Percentiles rank a stretch among this genome's conserved stretches.
These are phyloP conservation scores for Leccinum solheimii DNA, from an alignment of 1,284 basidiomycete species.

Conservation along the genomic window DNA sequence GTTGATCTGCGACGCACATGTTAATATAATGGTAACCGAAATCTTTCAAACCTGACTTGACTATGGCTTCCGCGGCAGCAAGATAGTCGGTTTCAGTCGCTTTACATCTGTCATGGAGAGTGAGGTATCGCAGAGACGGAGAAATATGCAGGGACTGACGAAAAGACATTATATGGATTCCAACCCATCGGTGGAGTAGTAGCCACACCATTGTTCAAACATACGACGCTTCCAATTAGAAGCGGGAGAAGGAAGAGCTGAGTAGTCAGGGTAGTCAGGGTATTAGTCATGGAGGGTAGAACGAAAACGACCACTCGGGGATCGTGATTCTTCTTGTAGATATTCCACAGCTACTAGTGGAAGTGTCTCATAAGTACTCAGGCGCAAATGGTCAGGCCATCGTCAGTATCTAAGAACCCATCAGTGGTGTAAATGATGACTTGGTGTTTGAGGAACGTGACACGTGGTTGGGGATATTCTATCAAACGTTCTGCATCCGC, in stretches of 20 bases:
- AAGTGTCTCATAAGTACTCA: background rate
- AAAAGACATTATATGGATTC: constrained; percentile 49
- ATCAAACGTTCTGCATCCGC: background rate
- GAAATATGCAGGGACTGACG: constrained; percentile 29
- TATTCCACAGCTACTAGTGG: background rate
- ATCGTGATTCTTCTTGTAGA: background rate
- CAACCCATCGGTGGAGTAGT: constrained; percentile 48
- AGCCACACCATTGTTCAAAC: constrained; percentile 44
- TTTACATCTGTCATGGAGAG: background rate
- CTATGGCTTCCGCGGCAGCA: constrained; percentile 2
- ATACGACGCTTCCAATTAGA: constrained; percentile 5
- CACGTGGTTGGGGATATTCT: background rate
- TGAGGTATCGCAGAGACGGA: background rate
- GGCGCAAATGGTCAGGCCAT: background rate
- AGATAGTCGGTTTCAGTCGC: constrained; percentile 11
- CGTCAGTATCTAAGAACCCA: background rate
- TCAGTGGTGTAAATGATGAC: background rate
- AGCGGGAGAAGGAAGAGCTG: background rate
- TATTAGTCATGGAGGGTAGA: background rate
- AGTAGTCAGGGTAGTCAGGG: too few species aligned
- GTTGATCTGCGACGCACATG: constrained; percentile 1
- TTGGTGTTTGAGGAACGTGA: background rate
- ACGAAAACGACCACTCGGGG: background rate
- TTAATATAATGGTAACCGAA: constrained; percentile 8
- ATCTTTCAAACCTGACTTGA: constrained; percentile 2